Base-by-base conservation (phyloP, 768 basidiomycete genomes). In the Amanita molliuscula region DNA sequence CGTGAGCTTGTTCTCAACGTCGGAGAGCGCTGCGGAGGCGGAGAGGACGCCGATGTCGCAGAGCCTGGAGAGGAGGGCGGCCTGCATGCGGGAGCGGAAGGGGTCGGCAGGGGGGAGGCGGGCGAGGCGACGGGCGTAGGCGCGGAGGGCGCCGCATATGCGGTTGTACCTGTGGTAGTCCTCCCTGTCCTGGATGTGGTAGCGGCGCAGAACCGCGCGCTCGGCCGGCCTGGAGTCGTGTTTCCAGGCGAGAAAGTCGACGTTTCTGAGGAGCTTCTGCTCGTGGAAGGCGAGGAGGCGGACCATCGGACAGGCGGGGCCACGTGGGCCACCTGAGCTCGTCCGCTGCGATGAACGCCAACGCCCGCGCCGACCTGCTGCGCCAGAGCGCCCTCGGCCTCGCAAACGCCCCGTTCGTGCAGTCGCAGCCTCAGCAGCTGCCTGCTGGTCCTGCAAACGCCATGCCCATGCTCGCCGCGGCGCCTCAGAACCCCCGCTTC, bases 81-180 rank as follows among this genome's bases (percentile, higher is more conserved):
- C 79, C 67, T 99, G 88, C 80, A 88, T 89, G 50, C 82, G 78
- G 4, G 81, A 54, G 16, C 95, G 79, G 65, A 89, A 89, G 3
- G 92, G 88, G 66, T 98, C 95, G 57, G 90, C 81, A 0, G 88
- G 73, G 1, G 96, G 90, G 8, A 99, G 79, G 21, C 91, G 72
- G 15, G 94, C 84, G 41, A 97, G 62, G 18, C 90, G 81, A 67
- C 97, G 92, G 0, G 91, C 88, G 62, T 86, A 81, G 2, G 84
- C 78, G 40, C 93, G 79, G 38, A 97, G 69, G 3, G 85, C 78
- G 34, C 96, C 96, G 60, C 85, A 91, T 16, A 99, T 75, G 64
- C 89, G 94, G 75, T 99, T 99, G 74, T 98, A 88, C 85, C 89
- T 92, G 78, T 90, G 84, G 64, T 94, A 94, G 68, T 95, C 92